Evolutionary conservation across 2,329 filamentous ascomycete genomes (phyloP), one percentile per base, ranked within the genome.

Genomic region (Gremmenia infestans): DNA sequence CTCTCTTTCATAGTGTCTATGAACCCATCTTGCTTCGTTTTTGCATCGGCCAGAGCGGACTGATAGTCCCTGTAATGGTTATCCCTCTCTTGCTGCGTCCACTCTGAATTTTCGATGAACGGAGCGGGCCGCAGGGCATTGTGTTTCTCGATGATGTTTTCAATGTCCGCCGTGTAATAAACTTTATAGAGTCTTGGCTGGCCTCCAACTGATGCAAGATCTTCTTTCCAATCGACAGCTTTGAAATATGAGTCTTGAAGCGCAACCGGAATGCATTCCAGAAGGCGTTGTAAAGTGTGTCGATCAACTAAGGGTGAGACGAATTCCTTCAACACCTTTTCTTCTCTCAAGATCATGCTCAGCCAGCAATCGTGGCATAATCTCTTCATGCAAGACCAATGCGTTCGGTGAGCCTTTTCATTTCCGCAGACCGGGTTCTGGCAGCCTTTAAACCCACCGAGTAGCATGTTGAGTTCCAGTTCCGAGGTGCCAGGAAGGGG

Each of bases 351-450:
- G 25, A 69, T 65, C 48, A 63, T 66, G 4, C 22, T 48, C 49
- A 61, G 60, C 66, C 66, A 70, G 46, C 66, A 68, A 3, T 50
- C 32, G 28, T 51, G 52, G 50, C 67, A 70, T 63, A 65, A 68
- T 58, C 67, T 56, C 56, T 67, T 65, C 17, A 57, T 50, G 66
- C 67, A 70, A n/a, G 67, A 65, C 67, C 67, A 70, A 51, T 70
- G 64, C 15, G 66, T 63, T 59, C 65, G 57, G 2, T 60, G 60
- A 19, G 64, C 61, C 17, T 58, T 58, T 17, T 63, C 62, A 48
- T 68, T 64, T 1, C 43, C 22, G 48, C 67, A 69, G 22, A 48
- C 59, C 6, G 53, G 42, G 36, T 63, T 59, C 48, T 66, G 54
- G 37, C 67, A 70, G 15, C 67, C 67, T 47, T 67, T 69, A 3